Base-by-base conservation (phyloP, 495 filamentous ascomycete genomes). In the Penicillium fimorum region DNA sequence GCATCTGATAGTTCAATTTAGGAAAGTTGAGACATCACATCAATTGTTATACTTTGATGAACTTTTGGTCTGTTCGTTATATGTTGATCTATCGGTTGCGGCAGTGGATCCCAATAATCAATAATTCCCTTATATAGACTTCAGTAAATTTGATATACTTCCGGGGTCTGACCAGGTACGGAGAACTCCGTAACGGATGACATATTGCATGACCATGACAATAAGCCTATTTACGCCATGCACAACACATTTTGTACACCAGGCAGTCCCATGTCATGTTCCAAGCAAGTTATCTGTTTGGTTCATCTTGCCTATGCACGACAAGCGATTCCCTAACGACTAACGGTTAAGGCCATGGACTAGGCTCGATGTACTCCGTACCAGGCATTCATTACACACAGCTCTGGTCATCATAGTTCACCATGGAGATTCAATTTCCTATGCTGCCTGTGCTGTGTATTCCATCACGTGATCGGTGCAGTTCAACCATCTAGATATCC, bases 11-110 rank as follows among this genome's bases (percentile, higher is more conserved):
- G 40, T 10, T 44, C 25, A 24, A n/a, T 25, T 2, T 3, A 10
- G 4, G 10, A 25, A 25, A 45, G 24, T 7, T 17, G 42, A 54
- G 24, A 38, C 18, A 37, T 47, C 52, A 47, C 15, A 38, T 54
- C 43, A 27, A 29, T 11, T 13, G 18, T 29, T 35, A 18, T 18
- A 30, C 20, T 27, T 22, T 27, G 11, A 24, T 8, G 22, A 38
- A 47, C 42, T 54, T 38, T 18, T 8, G 18, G 15, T 45, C 41
- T 35, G 29, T 46, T 53, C 30, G 4, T 33, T 27, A 17, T 4
- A 35, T 20, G 20, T 37, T 35, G 51, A 45, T 45, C 41, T 35
- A n/a, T 54, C 20, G 13, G n/a, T 27, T 53, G 51, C 32, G 40
- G 42, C 5, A 18, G 42, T 46, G 13, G 42, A 46, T 32, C 20